phyloP scores from a whole-genome alignment of 257 asterid species.

The Paraleonurus japonicus region DNA sequence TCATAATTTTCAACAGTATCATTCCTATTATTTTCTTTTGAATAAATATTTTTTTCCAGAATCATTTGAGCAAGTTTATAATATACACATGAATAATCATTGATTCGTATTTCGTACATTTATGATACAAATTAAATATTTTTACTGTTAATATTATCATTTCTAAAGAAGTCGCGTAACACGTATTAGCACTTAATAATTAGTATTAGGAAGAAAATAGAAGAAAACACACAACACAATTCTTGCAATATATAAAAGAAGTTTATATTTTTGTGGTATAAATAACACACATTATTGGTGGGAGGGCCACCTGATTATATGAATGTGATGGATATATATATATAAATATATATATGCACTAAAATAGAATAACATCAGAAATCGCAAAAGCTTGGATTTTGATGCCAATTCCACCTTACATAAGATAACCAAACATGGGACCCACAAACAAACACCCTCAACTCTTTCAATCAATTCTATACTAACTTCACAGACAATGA shows the following conservation, averaged over 20 bases:
- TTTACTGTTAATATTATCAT: too few relatives aligned
- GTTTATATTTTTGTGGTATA: background rate
- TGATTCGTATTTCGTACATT: too few relatives aligned
- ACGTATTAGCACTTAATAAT: too few relatives aligned
- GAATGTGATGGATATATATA: conserved; percentile 38
- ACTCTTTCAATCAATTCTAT: conserved; percentile 31
- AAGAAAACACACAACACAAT: background rate
- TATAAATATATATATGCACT: conserved; percentile 27
- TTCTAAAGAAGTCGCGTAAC: too few relatives aligned
- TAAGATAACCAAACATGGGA: conserved; percentile 32
- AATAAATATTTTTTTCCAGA: too few relatives aligned
- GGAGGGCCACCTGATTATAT: conserved; percentile 31
- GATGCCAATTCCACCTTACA: conserved; percentile 39
- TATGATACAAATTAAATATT: too few relatives aligned
- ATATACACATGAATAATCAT: too few relatives aligned
- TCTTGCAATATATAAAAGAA: background rate
- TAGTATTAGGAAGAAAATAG: too few relatives aligned
- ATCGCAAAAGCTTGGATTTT: conserved; percentile 39
- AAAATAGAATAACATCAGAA: conserved; percentile 35
- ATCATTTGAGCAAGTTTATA: too few relatives aligned
- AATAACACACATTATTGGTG: conserved; percentile 31
- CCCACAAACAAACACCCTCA: conserved; percentile 32
- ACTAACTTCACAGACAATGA: conserved; percentile 35
- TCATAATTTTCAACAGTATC: too few relatives aligned
- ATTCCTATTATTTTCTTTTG: too few relatives aligned